Evolutionary conservation across 345 rosid species (phyloP).

Genomic region (Salix purpurea): DNA sequence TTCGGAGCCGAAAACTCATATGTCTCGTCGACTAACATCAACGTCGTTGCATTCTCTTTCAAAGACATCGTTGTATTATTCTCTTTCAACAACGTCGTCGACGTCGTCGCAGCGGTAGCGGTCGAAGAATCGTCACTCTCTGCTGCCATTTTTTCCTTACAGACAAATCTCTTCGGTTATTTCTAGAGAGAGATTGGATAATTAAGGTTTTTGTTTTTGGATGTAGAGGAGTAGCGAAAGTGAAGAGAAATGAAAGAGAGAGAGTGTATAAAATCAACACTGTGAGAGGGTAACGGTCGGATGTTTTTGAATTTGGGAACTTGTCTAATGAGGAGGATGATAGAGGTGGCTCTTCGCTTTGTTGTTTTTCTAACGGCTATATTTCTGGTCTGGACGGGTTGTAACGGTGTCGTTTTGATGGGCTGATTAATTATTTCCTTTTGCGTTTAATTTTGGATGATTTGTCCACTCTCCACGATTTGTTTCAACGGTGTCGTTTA

Average conservation of each 20-base stretch:
- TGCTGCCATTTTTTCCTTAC: not conserved
- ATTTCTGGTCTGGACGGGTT: conserved; percentile 6
- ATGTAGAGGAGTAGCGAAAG: not conserved
- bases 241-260: not conserved
- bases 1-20: conserved; percentile 91
- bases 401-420: too few relatives aligned
- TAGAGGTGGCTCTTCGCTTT: not conserved
- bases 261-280: conserved; percentile 22
- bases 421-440: not conserved
- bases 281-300: conserved; percentile 54
- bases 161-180: not conserved
- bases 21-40: conserved; percentile 45
- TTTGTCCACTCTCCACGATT: too few relatives aligned
- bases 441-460: not conserved
- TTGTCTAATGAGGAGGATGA: conserved; percentile 33
- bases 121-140: not conserved
- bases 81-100: not conserved
- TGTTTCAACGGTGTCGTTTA: conserved; percentile 9
- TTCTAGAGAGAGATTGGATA: not conserved
- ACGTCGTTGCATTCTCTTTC: not conserved
- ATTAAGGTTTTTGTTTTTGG: not conserved
- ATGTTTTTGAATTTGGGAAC: conserved; percentile 32
- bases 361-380: conserved; percentile 49
- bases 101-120: not conserved
- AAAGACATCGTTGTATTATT: not conserved